Evolutionary conservation across 2,329 filamentous ascomycete genomes (phyloP).

Genomic region (Claviceps quebecensis): DNA sequence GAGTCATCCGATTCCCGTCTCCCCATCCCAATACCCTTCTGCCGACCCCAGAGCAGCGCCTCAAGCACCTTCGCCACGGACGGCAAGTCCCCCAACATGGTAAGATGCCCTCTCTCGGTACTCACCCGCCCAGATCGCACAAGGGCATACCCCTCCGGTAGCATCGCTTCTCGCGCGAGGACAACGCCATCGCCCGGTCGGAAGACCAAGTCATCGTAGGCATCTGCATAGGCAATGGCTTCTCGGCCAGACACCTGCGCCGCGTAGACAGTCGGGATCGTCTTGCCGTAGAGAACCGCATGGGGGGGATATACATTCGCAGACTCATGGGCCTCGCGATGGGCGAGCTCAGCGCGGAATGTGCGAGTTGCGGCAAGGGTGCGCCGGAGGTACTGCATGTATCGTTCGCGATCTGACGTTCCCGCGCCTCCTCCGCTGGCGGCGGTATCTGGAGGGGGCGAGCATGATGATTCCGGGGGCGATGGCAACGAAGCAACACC

Average conservation of each 20-base stretch:
- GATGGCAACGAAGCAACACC: conserved; percentile 10
- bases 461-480: conserved; percentile 9
- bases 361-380: conserved; percentile 55
- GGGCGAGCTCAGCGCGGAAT: conserved; percentile 64
- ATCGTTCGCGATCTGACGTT: conserved; percentile 16
- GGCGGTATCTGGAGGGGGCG: not conserved
- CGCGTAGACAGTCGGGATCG: conserved; percentile 71
- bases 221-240: conserved; percentile 60
- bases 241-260: conserved; percentile 61
- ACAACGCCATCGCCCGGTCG: conserved; percentile 82
- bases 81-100: conserved; percentile 70
- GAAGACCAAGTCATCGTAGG: conserved; percentile 78
- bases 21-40: conserved; percentile 59
- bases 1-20: not conserved
- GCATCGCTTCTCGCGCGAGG: conserved; percentile 70
- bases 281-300: conserved; percentile 75
- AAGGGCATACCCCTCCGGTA: conserved; percentile 64
- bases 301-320: conserved; percentile 71
- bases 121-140: conserved; percentile 62
- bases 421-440: conserved; percentile 1
- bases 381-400: conserved; percentile 54
- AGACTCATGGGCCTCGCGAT: conserved; percentile 41
- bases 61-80: conserved; percentile 62
- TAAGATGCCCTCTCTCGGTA: conserved; percentile 77
- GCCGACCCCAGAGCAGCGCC: conserved; percentile 52